Evolutionary conservation across 176 grass and related monocot genomes (phyloP).

Genomic region (Eleusine coracana): DNA sequence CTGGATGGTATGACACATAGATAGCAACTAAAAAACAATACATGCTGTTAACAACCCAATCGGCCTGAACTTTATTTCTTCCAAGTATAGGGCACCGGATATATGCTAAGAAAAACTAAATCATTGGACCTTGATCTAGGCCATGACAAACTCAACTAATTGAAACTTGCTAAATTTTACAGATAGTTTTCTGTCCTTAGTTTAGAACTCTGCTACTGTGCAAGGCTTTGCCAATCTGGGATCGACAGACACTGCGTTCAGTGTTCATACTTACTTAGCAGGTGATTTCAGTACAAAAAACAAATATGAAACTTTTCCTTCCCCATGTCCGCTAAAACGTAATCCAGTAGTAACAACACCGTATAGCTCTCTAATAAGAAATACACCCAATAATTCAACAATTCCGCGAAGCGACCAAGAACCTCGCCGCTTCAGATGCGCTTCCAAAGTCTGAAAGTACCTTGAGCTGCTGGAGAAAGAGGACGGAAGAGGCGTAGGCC

Average conservation of each 20-base stretch:
- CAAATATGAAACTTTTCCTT: background rate
- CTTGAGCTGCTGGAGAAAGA: conserved; percentile 97
- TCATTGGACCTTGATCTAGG: background rate
- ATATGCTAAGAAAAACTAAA: background rate
- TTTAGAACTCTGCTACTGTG: background rate
- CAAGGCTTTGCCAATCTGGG: background rate
- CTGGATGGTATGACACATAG: background rate
- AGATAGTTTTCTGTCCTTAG: background rate
- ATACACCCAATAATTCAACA: background rate
- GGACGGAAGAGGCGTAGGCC: conserved; percentile 67
- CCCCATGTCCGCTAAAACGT: background rate
- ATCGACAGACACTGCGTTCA: background rate
- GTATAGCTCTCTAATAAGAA: background rate
- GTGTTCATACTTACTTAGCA: conserved; percentile 12
- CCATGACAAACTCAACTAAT: background rate
- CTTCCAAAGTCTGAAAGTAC: conserved; percentile 26
- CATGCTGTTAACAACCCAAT: background rate
- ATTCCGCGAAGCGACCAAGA: background rate
- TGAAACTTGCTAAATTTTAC: background rate
- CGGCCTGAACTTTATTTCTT: background rate
- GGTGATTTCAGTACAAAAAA: background rate
- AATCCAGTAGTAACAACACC: background rate
- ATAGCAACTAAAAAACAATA: background rate
- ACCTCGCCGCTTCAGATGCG: background rate
- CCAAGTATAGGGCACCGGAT: background rate